Evolutionary conservation across 306 rosid species (phyloP).

Genomic region (Quercus alba): DNA sequence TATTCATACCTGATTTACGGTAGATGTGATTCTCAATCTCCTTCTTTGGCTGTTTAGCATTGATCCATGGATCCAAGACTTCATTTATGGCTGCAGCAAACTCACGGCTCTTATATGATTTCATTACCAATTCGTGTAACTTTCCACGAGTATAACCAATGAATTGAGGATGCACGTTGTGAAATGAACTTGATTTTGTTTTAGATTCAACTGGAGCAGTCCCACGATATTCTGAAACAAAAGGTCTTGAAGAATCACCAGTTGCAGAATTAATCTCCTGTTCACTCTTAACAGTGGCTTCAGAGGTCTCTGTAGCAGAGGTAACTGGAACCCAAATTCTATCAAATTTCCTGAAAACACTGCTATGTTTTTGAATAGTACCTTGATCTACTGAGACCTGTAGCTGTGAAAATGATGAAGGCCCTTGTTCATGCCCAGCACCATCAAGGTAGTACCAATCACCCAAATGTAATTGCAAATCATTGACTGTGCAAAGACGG

Average conservation of each 20-base stretch:
- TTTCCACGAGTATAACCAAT: slow-evolving; percentile 85
- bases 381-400: slow-evolving; percentile 80
- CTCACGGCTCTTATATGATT: slow-evolving; percentile 90
- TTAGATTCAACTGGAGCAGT: slow-evolving; percentile 20
- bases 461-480: slow-evolving; percentile 80
- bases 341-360: slow-evolving; percentile 85
- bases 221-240: slow-evolving; percentile 34
- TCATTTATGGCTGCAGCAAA: slow-evolving; percentile 93
- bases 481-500: slow-evolving; percentile 57
- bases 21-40: slow-evolving; percentile 73
- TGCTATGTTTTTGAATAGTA: slow-evolving; percentile 57
- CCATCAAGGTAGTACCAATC: slow-evolving; percentile 98
- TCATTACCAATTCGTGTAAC: slow-evolving; percentile 93
- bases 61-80: slow-evolving; percentile 98
- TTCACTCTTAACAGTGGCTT: slow-evolving; percentile 31
- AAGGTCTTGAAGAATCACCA: slow-evolving; percentile 36
- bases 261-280: slow-evolving; percentile 37
- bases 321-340: slow-evolving; percentile 88
- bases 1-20: slow-evolving; percentile 79
- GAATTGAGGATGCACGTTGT: slow-evolving; percentile 76
- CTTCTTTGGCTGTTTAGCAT: slow-evolving; percentile 90
- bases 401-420: slow-evolving; percentile 77
- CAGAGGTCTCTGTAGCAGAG: slow-evolving; percentile 59
- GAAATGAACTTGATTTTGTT: slow-evolving; percentile 36
- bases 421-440: slow-evolving; percentile 94